Percentiles rank a stretch among this genome's conserved stretches.
Evolutionary conservation across 148 eudicot species (phyloP).

Genomic region (Polygonum aviculare): DNA sequence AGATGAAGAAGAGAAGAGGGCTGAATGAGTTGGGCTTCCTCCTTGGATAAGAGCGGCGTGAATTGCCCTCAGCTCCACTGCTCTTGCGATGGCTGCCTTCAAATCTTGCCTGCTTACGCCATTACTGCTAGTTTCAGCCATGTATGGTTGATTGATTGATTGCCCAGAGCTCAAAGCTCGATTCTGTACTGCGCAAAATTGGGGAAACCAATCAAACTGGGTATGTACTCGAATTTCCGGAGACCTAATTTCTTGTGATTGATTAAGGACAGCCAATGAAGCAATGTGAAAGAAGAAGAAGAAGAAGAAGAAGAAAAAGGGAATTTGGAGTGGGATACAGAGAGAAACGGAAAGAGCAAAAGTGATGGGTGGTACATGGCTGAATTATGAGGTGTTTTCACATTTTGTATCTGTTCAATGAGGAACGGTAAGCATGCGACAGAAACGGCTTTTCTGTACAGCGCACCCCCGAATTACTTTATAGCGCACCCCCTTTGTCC

Average conservation of each 20-base stretch:
- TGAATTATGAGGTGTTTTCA: background rate
- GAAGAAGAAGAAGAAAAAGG: background rate
- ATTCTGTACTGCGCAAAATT: background rate
- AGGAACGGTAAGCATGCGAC: conserved; percentile 2
- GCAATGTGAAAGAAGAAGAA: background rate
- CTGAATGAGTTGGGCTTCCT: conserved; percentile 25
- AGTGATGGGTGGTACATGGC: no score
- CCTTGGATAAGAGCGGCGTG: conserved; percentile 64
- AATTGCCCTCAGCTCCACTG: conserved; percentile 77
- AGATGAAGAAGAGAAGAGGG: conserved; percentile 7
- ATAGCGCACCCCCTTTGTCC: no score
- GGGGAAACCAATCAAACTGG: background rate
- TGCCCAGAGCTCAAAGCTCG: background rate
- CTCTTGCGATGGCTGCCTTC: conserved; percentile 72
- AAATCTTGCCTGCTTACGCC: conserved; percentile 41
- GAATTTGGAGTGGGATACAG: background rate
- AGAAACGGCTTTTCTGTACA: no score
- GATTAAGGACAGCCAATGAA: background rate
- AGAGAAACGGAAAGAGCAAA: background rate
- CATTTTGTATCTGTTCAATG: background rate
- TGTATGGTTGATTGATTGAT: background rate
- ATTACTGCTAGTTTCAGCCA: conserved; percentile 27
- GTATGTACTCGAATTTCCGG: background rate
- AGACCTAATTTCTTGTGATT: background rate
- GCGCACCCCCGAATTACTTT: no score